Conservation (phyloP, 768 basidiomycete species). For the Tricholoma sp. region DNA sequence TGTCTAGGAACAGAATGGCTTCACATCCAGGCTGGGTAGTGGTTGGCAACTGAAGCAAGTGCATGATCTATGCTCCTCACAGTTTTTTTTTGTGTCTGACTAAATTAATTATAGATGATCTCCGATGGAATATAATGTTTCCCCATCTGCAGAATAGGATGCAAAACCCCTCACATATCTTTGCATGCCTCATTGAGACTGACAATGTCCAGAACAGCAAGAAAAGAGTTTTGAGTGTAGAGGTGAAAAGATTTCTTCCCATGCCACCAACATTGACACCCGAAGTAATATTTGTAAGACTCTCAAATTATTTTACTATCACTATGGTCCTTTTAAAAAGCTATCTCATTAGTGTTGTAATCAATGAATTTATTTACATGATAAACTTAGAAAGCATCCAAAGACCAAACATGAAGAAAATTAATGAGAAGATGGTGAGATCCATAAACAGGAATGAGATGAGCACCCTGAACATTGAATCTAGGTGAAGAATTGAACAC, state of each 20-base stretch:
- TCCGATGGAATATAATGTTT: background rate
- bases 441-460: constrained; percentile 1
- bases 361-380: background rate
- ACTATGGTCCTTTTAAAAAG: background rate
- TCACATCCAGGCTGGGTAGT: background rate
- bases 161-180: no score
- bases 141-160: no score
- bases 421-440: background rate
- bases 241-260: no score
- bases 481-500: background rate
- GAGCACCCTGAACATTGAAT: background rate
- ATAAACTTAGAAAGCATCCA: background rate
- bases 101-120: background rate
- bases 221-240: no score
- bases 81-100: background rate
- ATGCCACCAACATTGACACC: no score
- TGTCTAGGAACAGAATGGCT: background rate
- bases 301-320: no score
- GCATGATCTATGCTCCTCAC: background rate
- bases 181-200: no score
- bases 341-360: background rate
- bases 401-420: background rate
- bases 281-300: no score
- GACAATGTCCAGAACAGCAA: no score
- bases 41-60: background rate